phyloP scores from a whole-genome alignment of 225 moss, liverwort and hornwort genomes.

The Physcomitrellopsis africana region DNA sequence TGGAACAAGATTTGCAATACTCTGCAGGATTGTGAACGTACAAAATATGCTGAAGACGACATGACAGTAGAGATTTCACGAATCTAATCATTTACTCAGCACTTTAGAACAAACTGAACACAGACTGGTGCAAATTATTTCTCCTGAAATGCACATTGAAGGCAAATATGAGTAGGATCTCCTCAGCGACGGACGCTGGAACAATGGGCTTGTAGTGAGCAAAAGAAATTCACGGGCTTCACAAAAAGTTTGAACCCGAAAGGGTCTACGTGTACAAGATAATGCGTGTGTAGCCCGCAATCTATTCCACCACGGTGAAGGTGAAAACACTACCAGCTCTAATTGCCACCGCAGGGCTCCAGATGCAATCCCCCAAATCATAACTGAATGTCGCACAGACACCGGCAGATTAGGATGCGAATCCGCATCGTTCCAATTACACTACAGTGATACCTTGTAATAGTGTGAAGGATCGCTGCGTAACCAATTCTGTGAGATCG shows the following conservation, averaged over 20 bases:
- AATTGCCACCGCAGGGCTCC: conserved; percentile 16
- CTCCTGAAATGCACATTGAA: background rate
- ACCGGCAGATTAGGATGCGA: conserved; percentile 1
- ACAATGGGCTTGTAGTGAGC: too few species aligned
- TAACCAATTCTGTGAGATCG: conserved; percentile 19
- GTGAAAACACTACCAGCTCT: background rate
- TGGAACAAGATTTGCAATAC: too few species aligned
- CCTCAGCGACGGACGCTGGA: background rate
- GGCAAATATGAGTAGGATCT: background rate
- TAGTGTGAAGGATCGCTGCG: conserved; percentile 5
- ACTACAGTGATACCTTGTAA: background rate
- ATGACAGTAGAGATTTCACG: background rate
- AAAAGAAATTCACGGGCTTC: too few species aligned
- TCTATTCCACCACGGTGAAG: background rate
- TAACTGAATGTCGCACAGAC: conserved; percentile 16
- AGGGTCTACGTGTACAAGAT: background rate
- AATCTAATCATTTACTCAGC: conserved; percentile 2
- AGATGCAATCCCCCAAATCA: background rate
- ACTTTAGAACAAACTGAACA: too few species aligned
- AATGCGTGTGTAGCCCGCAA: too few species aligned
- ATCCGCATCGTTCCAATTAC: background rate
- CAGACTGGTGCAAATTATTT: background rate
- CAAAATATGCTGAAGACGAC: too few species aligned
- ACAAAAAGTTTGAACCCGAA: background rate
- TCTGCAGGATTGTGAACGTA: background rate